Evolutionary conservation across 306 rosid species (phyloP), one percentile per base, ranked within the genome.

Genomic region (Lathyrus tuberosus): DNA sequence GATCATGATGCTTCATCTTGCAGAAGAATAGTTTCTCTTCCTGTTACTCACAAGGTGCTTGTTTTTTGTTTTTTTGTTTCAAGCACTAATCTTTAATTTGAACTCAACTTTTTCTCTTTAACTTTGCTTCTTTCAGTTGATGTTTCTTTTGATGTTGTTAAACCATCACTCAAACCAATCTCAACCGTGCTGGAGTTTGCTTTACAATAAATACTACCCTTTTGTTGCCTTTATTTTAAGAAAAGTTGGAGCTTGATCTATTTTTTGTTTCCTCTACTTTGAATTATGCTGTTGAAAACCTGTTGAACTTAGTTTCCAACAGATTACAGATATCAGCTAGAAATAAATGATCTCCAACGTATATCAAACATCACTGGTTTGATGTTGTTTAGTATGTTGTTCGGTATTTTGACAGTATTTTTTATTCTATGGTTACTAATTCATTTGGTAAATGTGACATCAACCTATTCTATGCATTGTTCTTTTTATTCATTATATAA

Each of bases 1-100:
- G 54, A 28, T 63, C 80, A 60, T 35, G 64, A 47, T 4, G 68
- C 20, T 79, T 49, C n/a, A 77, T 69, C 91, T 47, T 70, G 84
- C 74, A 79, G 77, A 77, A 75, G 68, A 49, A 74, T 82, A 51
- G 66, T 47, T 69, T 65, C 78, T 49, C 65, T 61, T 71, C 85
- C 81, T 43, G 63, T 72, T 80, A 60, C 67, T 79, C 84, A 42
- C 0, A 85, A 84, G 97, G 98, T 93, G 47, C 38, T 68, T 53
- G 3, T 3, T 10, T 26, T 26, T 26, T 26, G 1, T 20, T 20
- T 0, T 20, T 20, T 20, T 24, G 26, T 24, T 26, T 26, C 30
- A 26, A 33, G 1, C 59, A 58, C 40, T 63, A 12, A 35, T 60
- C 69, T 70, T 51, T 26, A 26, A 3, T 26, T 26, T 26, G 2